Percentiles rank a stretch among this genome's conserved stretches.
Evolutionary conservation across 2,329 filamentous ascomycete species (phyloP).

Genomic region (Kalaharituber pfeilii): DNA sequence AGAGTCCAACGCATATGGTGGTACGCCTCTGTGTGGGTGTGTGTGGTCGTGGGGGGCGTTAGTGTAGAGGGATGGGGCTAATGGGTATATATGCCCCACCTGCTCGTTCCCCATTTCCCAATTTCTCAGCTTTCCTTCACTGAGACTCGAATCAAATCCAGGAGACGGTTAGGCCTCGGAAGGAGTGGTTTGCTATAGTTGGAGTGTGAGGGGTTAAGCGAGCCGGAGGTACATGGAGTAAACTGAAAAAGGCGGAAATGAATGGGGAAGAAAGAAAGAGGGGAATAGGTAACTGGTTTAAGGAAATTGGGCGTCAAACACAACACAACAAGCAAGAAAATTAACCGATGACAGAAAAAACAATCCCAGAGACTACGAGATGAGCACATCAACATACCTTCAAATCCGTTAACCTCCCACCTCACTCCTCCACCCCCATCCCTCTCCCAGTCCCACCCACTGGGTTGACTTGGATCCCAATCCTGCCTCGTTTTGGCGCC

Average conservation of each 20-base stretch:
- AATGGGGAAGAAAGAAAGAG: constrained; percentile 16
- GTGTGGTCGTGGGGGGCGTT: no score
- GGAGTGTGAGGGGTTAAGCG: no score
- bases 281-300: constrained; percentile 14
- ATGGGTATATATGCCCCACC: no score
- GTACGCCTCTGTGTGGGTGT: no score
- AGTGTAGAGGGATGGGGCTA: no score
- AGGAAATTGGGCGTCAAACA: constrained; percentile 12
- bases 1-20: no score
- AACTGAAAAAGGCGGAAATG: constrained; percentile 20
- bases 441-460: constrained; percentile 48
- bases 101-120: no score
- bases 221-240: no score
- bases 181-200: no score
- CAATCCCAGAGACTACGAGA: constrained; percentile 6
- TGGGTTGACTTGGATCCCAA: constrained; percentile 43
- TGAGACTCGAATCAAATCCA: no score
- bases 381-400: background rate
- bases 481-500: constrained; percentile 29
- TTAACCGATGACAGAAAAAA: constrained; percentile 4
- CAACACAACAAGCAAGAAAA: constrained; percentile 6
- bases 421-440: constrained; percentile 9
- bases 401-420: constrained; percentile 13
- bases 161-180: no score
- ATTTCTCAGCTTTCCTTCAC: no score